Percentiles rank a stretch among this genome's conserved stretches.
Evolutionary conservation across 345 rosid species (phyloP).

Genomic region (Aquilaria yunnanensis): DNA sequence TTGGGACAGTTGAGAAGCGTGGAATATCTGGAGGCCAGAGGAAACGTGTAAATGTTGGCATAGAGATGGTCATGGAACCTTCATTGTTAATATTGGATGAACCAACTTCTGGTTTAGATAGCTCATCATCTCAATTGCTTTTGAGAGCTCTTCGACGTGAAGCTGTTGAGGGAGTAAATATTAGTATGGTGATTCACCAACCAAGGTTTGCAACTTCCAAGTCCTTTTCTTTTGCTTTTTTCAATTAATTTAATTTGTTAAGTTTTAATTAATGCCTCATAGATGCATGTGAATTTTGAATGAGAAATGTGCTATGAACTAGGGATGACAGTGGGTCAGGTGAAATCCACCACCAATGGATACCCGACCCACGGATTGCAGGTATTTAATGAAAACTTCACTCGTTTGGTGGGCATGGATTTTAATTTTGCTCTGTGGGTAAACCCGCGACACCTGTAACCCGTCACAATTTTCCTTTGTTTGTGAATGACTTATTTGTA

Average conservation of each 20-base stretch:
- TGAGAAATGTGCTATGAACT: too few species aligned
- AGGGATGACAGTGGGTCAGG: too few species aligned
- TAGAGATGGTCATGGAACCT: slow-evolving; percentile 98
- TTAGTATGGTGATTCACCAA: slow-evolving; percentile 86
- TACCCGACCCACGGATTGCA: too few species aligned
- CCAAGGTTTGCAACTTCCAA: slow-evolving; percentile 51
- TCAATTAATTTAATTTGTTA: too few species aligned
- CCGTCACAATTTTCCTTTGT: too few species aligned
- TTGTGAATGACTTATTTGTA: too few species aligned
- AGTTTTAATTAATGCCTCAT: background rate
- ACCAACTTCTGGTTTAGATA: slow-evolving; percentile 89
- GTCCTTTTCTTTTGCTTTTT: slow-evolving; percentile 1
- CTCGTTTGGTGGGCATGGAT: too few species aligned
- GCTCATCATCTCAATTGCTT: slow-evolving; percentile 79
- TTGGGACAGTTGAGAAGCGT: slow-evolving; percentile 82
- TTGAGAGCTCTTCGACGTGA: slow-evolving; percentile 81
- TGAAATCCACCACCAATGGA: too few species aligned
- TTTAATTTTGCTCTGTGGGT: too few species aligned
- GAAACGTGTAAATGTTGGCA: slow-evolving; percentile 88
- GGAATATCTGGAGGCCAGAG: slow-evolving; percentile 97
- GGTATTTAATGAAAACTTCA: too few species aligned
- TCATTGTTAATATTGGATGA: slow-evolving; percentile 84
- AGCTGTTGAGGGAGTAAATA: slow-evolving; percentile 88
- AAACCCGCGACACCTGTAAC: too few species aligned
- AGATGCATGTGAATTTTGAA: too few species aligned